phyloP scores from a whole-genome alignment of 441 rosid genomes.

The Omphalea diandra region DNA sequence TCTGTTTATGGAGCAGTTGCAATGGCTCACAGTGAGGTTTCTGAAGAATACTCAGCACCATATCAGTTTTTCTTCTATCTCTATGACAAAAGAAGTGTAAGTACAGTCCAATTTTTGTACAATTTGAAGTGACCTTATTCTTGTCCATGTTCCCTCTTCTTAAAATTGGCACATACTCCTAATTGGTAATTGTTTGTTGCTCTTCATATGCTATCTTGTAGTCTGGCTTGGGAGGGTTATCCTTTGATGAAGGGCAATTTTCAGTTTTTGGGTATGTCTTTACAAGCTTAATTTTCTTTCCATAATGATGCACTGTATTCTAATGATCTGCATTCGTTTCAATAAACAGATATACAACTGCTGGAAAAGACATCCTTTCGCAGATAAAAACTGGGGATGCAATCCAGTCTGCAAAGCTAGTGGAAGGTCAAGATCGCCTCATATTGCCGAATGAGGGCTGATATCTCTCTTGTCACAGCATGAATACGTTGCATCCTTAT shows the following conservation, averaged over 20 bases:
- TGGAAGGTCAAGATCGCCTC: conserved; percentile 79
- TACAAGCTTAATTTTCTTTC: conserved; percentile 2
- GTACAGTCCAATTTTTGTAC: conserved; percentile 17
- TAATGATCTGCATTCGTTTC: no score
- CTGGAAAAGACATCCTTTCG: conserved; percentile 71
- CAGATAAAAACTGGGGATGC: conserved; percentile 85
- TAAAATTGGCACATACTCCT: not conserved
- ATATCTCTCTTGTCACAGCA: conserved; percentile 12
- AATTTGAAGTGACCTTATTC: not conserved
- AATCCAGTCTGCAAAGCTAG: conserved; percentile 70
- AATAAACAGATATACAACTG: conserved; percentile 58
- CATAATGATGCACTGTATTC: not conserved
- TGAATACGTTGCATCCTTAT: conserved; percentile 10
- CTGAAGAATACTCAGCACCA: conserved; percentile 92
- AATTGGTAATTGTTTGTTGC: not conserved
- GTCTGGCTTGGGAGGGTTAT: conserved; percentile 93
- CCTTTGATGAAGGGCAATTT: conserved; percentile 95
- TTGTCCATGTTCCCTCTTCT: not conserved
- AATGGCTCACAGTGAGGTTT: conserved; percentile 83
- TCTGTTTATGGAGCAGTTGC: conserved; percentile 95
- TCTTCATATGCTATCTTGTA: conserved; percentile 23
- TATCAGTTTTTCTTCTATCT: conserved; percentile 91
- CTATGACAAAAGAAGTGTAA: conserved; percentile 86
- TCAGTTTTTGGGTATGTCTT: conserved; percentile 75
- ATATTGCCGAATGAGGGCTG: conserved; percentile 54